Conservation (phyloP, 139 green algal species). For the Spirogloea muscicola region DNA sequence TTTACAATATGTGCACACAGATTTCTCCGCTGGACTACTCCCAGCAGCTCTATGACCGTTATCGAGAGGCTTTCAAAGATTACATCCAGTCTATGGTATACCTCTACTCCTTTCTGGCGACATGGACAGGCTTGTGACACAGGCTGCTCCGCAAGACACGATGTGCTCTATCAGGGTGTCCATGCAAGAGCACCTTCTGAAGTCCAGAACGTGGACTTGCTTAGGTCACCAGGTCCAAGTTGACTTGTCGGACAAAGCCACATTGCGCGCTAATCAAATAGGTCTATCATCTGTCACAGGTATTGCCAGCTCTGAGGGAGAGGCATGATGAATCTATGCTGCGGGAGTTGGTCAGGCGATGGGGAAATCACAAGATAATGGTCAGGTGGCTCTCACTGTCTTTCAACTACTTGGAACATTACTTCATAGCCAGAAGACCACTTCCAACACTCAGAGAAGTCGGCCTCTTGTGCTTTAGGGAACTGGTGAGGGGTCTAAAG, state of each 20-base stretch:
- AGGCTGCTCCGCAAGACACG: too few species aligned
- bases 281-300: too few species aligned
- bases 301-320: slow-evolving; percentile 75
- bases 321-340: slow-evolving; percentile 87
- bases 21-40: slow-evolving; percentile 98
- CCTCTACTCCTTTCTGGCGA: too few species aligned
- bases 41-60: slow-evolving; percentile 90
- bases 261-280: too few species aligned
- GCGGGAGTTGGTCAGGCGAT: slow-evolving; percentile 80
- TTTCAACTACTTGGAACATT: slow-evolving; percentile 99
- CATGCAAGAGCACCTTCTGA: too few species aligned
- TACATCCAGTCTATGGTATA: too few species aligned
- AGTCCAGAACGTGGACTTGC: too few species aligned
- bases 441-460: slow-evolving; percentile 87
- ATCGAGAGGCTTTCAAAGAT: slow-evolving; percentile 81
- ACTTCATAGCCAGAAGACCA: slow-evolving; percentile 91
- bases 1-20: slow-evolving; percentile 86
- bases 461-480: slow-evolving; percentile 83
- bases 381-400: slow-evolving; percentile 94
- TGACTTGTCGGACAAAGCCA: too few species aligned
- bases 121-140: too few species aligned
- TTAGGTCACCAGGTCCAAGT: too few species aligned
- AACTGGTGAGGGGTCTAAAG: slow-evolving; percentile 75
- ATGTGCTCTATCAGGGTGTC: too few species aligned
- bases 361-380: slow-evolving; percentile 99